Evolutionary conservation across 371 early-diverging fungal species (phyloP).

Genomic region (Batkoa obscura): DNA sequence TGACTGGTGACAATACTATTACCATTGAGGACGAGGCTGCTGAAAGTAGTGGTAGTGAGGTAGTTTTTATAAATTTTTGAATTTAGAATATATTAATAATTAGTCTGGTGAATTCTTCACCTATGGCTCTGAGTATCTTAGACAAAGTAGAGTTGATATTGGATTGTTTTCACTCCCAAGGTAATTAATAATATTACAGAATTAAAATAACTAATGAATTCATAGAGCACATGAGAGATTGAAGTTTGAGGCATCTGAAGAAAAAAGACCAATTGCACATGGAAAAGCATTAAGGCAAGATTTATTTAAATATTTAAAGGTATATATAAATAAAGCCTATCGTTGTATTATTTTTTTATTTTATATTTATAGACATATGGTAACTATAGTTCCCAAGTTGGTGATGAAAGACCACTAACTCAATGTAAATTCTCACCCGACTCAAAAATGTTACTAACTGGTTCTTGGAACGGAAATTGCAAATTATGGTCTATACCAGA

Average conservation of each 20-base stretch:
- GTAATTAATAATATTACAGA: constrained; percentile 15
- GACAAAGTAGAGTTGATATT: constrained; percentile 50
- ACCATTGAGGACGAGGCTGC: constrained; percentile 14
- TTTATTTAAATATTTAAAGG: constrained; percentile 46
- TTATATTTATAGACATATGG: constrained; percentile 29
- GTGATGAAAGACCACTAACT: constrained; percentile 75
- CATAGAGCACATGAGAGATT: constrained; percentile 53
- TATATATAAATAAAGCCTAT: constrained; percentile 8
- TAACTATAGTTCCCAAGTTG: constrained; percentile 66
- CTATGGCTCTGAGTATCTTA: constrained; percentile 44
- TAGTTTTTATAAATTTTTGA: not conserved
- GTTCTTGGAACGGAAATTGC: constrained; percentile 66
- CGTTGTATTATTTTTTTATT: not conserved
- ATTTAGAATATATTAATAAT: not conserved
- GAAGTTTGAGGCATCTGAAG: constrained; percentile 39
- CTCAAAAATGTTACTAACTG: constrained; percentile 54
- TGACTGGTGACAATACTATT: constrained; percentile 31
- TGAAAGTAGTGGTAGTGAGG: constrained; percentile 19
- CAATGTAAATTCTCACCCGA: constrained; percentile 67
- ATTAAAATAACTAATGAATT: not conserved
- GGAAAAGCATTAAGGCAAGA: constrained; percentile 61
- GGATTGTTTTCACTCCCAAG: constrained; percentile 56
- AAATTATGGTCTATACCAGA: constrained; percentile 75
- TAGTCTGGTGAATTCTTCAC: constrained; percentile 67
- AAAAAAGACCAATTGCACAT: constrained; percentile 42